phyloP scores from a whole-genome alignment of 768 basidiomycete genomes.

The Chlorophyllum brunneum region DNA sequence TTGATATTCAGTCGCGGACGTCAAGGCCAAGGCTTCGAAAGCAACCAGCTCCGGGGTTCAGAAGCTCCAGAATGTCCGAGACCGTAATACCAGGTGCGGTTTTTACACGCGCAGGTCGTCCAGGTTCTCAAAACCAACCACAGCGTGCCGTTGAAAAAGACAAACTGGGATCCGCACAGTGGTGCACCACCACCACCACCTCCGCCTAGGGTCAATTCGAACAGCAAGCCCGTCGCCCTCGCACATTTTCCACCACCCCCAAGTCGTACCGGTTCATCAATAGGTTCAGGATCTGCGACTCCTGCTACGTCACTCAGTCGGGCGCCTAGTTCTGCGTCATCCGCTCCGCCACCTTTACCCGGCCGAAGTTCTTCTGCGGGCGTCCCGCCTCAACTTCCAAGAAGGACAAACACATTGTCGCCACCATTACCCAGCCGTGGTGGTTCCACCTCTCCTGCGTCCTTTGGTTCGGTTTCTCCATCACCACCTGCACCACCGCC shows the following conservation, averaged over 20 bases:
- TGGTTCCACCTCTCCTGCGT: constrained; percentile 4
- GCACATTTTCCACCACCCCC: constrained; percentile 33
- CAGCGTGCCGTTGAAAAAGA: constrained; percentile 57
- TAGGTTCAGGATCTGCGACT: constrained; percentile 9
- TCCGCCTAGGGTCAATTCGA: constrained; percentile 33
- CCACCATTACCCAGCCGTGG: constrained; percentile 22
- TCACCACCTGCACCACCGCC: constrained; percentile 10
- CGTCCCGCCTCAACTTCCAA: constrained; percentile 25
- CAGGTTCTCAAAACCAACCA: neutral
- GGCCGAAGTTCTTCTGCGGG: constrained; percentile 19
- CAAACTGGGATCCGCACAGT: constrained; percentile 62
- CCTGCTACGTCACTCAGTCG: constrained; percentile 9
- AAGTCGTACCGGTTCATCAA: constrained; percentile 25
- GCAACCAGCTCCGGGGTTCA: constrained; percentile 54
- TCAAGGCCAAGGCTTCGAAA: constrained; percentile 61
- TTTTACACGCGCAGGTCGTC: neutral
- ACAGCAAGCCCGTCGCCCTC: constrained; percentile 25
- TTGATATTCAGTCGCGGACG: constrained; percentile 47
- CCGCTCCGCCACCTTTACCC: constrained; percentile 19
- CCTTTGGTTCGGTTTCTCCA: constrained; percentile 13
- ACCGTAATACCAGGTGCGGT: constrained; percentile 47
- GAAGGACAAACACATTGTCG: constrained; percentile 17
- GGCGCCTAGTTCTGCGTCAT: constrained; percentile 8
- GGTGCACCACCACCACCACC: constrained; percentile 48
- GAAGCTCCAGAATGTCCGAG: constrained; percentile 51